Percentiles rank a stretch among this genome's conserved stretches.
Conservation (phyloP, 805 yeast species). For the Isabelozyma rhagii region DNA sequence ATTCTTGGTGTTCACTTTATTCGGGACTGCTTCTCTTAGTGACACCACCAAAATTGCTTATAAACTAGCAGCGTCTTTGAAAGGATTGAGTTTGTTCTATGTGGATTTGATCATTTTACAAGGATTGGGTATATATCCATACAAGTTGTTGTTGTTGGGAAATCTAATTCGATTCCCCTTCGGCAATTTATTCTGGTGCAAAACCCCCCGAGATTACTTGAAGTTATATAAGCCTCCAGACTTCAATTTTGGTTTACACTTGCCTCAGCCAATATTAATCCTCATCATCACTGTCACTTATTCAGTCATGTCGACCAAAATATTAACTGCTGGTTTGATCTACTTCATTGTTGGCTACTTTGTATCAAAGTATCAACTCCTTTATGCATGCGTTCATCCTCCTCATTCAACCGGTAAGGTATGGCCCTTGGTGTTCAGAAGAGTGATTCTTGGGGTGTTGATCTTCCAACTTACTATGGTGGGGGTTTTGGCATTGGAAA, state of each 20-base stretch:
- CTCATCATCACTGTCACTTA: conserved; percentile 82
- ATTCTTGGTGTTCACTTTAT: conserved; percentile 89
- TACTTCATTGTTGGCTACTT: conserved; percentile 84
- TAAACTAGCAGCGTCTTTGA: conserved; percentile 77
- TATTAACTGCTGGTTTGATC: conserved; percentile 75
- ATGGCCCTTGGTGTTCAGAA: conserved; percentile 86
- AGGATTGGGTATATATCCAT: conserved; percentile 88
- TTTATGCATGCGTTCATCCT: conserved; percentile 89
- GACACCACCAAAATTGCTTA: conserved; percentile 89
- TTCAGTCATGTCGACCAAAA: conserved; percentile 86
- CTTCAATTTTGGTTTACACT: conserved; percentile 84
- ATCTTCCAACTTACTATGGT: conserved; percentile 91
- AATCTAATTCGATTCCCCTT: conserved; percentile 68
- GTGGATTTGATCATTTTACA: conserved; percentile 81
- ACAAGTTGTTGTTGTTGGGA: conserved; percentile 78
- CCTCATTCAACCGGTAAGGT: conserved; percentile 97
- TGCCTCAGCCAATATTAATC: conserved; percentile 89
- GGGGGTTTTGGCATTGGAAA: conserved; percentile 79
- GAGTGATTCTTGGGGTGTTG: conserved; percentile 76
- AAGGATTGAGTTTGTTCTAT: conserved; percentile 79
- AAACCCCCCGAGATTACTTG: conserved; percentile 80
- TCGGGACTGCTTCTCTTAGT: conserved; percentile 85
- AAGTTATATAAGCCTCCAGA: conserved; percentile 82
- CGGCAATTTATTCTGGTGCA: conserved; percentile 54
- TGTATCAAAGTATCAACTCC: conserved; percentile 85